Conservation (phyloP, 2,329 filamentous ascomycete genomes). For the Stemphylium beticola region DNA sequence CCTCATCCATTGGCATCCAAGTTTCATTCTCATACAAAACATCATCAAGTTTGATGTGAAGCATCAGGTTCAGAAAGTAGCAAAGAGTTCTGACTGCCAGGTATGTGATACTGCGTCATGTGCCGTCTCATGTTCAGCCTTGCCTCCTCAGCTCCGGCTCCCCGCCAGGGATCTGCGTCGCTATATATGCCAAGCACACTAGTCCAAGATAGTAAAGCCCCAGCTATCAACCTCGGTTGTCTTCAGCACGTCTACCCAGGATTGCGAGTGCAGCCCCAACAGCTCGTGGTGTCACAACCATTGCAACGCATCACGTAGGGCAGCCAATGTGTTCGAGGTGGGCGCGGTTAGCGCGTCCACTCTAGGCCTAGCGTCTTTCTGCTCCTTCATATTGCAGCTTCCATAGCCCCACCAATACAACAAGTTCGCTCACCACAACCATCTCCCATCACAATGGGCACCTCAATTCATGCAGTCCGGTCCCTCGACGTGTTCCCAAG, state of each 20-base stretch:
- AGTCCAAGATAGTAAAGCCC: too few species aligned
- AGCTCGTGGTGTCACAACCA: conserved; percentile 3
- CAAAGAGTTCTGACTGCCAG: background rate
- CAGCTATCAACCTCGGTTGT: too few species aligned
- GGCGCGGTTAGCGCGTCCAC: too few species aligned
- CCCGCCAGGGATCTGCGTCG: background rate
- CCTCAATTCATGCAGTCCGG: conserved; percentile 7
- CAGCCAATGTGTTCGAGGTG: conserved; percentile 4
- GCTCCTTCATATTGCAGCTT: too few species aligned
- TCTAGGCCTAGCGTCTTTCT: too few species aligned
- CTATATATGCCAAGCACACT: background rate
- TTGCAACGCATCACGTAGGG: conserved; percentile 9
- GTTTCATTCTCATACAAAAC: background rate
- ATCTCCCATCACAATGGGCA: too few species aligned
- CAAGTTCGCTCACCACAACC: too few species aligned
- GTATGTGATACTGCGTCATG: background rate
- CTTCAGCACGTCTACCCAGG: background rate
- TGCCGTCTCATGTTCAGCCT: background rate
- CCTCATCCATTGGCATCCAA: too few species aligned
- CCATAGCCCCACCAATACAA: too few species aligned
- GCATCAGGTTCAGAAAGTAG: background rate
- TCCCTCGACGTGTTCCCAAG: background rate
- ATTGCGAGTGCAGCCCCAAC: conserved; percentile 17
- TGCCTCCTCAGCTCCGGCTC: background rate
- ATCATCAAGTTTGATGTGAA: background rate